phyloP scores from a whole-genome alignment of 805 yeast species.

The Ogataea nitratoaversa region DNA sequence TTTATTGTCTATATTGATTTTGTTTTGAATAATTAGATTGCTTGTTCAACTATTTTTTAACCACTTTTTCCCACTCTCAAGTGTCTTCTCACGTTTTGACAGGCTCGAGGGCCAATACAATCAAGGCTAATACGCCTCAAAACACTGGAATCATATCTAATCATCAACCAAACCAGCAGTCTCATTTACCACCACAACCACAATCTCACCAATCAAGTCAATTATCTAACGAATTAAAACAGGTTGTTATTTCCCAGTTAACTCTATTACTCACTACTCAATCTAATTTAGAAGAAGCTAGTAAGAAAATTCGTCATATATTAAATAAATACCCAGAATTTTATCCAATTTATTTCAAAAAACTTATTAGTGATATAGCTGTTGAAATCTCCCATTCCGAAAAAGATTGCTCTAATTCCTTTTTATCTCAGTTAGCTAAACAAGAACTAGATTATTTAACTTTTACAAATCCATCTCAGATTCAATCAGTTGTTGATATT shows the following conservation, averaged over 20 bases:
- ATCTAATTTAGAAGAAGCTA: conserved; percentile 36
- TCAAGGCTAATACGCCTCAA: conserved; percentile 24
- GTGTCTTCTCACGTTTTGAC: conserved; percentile 19
- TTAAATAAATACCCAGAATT: conserved; percentile 34
- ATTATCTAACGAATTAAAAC: conserved; percentile 13
- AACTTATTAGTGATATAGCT: conserved; percentile 28
- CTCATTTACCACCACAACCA: background rate
- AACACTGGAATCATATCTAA: background rate
- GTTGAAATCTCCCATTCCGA: conserved; percentile 19
- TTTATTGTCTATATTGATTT: background rate
- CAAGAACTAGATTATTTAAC: conserved; percentile 24
- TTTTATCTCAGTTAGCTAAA: conserved; percentile 17
- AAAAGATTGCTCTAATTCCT: conserved; percentile 19
- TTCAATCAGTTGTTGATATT: conserved; percentile 12
- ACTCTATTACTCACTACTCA: conserved; percentile 45
- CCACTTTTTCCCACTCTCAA: conserved; percentile 6
- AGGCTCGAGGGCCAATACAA: conserved; percentile 23
- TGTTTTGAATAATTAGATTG: background rate
- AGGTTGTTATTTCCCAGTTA: conserved; percentile 47
- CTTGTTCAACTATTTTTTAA: background rate
- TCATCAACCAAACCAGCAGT: background rate
- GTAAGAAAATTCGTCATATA: conserved; percentile 45
- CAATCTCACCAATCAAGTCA: conserved; percentile 5
- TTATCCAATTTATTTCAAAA: conserved; percentile 29
- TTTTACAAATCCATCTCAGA: conserved; percentile 12